Evolutionary conservation across 345 rosid species (phyloP).

Genomic region (Camelina laxa): DNA sequence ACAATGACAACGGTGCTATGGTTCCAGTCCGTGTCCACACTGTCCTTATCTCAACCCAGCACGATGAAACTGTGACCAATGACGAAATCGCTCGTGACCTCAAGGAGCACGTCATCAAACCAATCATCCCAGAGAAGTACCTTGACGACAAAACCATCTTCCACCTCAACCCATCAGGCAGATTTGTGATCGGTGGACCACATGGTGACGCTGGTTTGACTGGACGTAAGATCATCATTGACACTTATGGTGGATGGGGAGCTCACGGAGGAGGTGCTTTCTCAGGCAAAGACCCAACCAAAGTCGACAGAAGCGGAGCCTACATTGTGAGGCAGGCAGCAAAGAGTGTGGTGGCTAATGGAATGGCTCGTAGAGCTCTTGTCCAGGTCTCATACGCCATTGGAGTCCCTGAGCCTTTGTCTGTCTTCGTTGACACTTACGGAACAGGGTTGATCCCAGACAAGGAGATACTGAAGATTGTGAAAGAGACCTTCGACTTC

Average conservation of each 20-base stretch:
- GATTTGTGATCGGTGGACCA: constrained; percentile 50
- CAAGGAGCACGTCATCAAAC: constrained; percentile 47
- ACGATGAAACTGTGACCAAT: constrained; percentile 50
- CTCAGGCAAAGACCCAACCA: constrained; percentile 49
- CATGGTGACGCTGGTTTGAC: constrained; percentile 52
- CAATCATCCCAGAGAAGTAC: constrained; percentile 48
- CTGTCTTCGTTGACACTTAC: constrained; percentile 47
- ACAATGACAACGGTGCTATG: constrained; percentile 47
- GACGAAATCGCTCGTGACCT: constrained; percentile 53
- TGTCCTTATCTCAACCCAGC: constrained; percentile 48
- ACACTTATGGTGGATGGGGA: constrained; percentile 51
- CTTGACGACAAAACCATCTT: constrained; percentile 50
- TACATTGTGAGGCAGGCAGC: constrained; percentile 50
- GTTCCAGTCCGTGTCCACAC: constrained; percentile 51
- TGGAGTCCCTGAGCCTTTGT: constrained; percentile 50
- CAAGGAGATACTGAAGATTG: constrained; percentile 50
- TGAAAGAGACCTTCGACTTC: constrained; percentile 50
- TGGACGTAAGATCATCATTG: constrained; percentile 51
- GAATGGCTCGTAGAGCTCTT: constrained; percentile 48
- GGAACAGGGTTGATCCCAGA: constrained; percentile 47
- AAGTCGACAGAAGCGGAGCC: constrained; percentile 50
- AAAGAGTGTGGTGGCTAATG: constrained; percentile 46
- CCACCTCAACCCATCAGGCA: constrained; percentile 51
- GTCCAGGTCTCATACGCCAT: constrained; percentile 52
- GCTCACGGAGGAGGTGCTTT: constrained; percentile 51